phyloP scores from a whole-genome alignment of 2,329 filamentous ascomycete genomes.

The Cladosporium sp. region DNA sequence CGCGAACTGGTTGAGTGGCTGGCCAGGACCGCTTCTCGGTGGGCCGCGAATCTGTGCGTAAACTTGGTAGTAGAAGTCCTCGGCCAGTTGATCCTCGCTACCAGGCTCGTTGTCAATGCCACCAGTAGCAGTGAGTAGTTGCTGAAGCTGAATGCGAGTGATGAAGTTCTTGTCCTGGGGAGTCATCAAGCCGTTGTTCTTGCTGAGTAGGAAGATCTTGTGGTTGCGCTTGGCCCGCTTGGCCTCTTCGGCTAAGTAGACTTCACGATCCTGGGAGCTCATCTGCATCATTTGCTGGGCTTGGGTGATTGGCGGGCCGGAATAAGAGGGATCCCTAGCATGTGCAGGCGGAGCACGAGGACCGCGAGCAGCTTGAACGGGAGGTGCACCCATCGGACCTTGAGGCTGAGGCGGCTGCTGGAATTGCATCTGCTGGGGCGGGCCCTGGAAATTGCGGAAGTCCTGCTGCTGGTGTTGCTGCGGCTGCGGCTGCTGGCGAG shows the following conservation, averaged over 20 bases:
- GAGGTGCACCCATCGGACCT: constrained; percentile 26
- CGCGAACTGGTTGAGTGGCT: constrained; percentile 92
- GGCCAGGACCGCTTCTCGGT: constrained; percentile 85
- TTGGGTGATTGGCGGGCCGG: constrained; percentile 60
- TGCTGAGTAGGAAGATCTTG: constrained; percentile 91
- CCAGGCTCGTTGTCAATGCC: constrained; percentile 74
- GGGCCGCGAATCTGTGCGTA: constrained; percentile 85
- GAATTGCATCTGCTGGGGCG: constrained; percentile 26
- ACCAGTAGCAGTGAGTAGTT: constrained; percentile 88
- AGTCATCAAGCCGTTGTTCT: constrained; percentile 97
- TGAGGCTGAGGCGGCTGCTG: constrained; percentile 29
- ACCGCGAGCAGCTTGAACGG: constrained; percentile 39
- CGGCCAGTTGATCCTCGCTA: constrained; percentile 75
- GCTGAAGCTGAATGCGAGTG: constrained; percentile 94
- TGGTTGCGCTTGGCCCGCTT: constrained; percentile 96
- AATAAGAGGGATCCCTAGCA: constrained; percentile 50
- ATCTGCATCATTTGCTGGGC: constrained; percentile 74
- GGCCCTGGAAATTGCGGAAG: constrained; percentile 27
- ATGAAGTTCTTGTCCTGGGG: constrained; percentile 99
- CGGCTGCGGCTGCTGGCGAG: constrained; percentile 25
- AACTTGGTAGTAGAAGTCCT: constrained; percentile 99
- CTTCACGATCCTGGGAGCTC: constrained; percentile 78
- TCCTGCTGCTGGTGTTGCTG: constrained; percentile 27
- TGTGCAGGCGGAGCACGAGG: constrained; percentile 33
- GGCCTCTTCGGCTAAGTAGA: constrained; percentile 85